A percentile compares a stretch with the other conserved stretches of the same genome.
These are phyloP conservation scores for Boechera divaricarpa DNA, from an alignment of 345 rosid genomes.

Conservation along the genomic window DNA sequence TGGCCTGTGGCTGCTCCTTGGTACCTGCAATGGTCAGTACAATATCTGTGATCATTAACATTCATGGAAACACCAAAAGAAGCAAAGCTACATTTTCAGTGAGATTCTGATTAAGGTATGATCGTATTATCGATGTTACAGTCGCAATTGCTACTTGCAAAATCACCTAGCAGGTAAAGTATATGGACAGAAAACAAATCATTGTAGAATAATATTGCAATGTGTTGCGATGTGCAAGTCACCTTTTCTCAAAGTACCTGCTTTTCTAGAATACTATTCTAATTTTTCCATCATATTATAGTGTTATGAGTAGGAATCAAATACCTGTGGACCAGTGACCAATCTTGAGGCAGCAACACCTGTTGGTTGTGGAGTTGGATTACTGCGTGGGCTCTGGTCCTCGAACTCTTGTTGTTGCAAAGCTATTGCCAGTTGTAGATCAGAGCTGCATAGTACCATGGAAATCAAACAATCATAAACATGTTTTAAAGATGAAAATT, in stretches of 20 bases:
- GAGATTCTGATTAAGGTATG: constrained; percentile 6
- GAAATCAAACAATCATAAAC: constrained; percentile 7
- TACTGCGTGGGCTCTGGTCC: constrained; percentile 69
- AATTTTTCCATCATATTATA: background rate
- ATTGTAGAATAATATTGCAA: background rate
- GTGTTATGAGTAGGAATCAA: constrained; percentile 1
- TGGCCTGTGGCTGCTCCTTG: constrained; percentile 59
- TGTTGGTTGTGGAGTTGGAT: constrained; percentile 65
- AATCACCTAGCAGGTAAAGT: background rate
- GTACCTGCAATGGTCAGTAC: constrained; percentile 53
- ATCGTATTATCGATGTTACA: background rate
- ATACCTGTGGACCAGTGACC: constrained; percentile 88
- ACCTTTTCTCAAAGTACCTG: background rate
- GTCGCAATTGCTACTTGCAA: background rate
- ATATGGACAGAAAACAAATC: background rate
- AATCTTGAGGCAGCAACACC: constrained; percentile 60
- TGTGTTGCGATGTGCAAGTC: constrained; percentile 1
- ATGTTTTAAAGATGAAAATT: background rate
- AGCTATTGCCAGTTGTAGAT: constrained; percentile 95
- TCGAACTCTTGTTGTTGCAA: constrained; percentile 97
- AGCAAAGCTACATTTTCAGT: background rate
- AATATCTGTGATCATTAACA: background rate
- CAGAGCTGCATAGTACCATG: constrained; percentile 65
- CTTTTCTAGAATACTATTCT: background rate
- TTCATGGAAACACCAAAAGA: background rate